phyloP scores from a whole-genome alignment of 1,284 basidiomycete genomes.

The Pseudomicrostroma phylloplanum region DNA sequence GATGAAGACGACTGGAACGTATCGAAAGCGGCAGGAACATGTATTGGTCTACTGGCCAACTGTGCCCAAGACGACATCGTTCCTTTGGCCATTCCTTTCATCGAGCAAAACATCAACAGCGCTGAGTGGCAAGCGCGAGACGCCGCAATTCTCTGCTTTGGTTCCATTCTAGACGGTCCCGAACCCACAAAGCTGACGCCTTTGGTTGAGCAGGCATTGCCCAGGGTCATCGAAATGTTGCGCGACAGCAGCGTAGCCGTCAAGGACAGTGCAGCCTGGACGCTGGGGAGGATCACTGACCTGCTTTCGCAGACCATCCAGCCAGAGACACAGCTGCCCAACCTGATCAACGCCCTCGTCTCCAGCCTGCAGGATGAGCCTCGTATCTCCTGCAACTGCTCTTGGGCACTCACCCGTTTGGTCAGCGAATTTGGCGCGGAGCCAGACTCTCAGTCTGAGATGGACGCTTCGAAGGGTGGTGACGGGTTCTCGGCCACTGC shows the following conservation, averaged over 20 bases:
- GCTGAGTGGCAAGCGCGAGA: constrained; percentile 89
- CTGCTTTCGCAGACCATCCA: constrained; percentile 79
- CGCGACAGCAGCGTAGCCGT: constrained; percentile 76
- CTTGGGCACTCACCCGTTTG: constrained; percentile 93
- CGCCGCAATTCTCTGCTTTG: constrained; percentile 96
- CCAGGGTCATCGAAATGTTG: constrained; percentile 94
- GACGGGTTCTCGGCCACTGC: constrained; percentile 58
- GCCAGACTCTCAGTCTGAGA: background rate
- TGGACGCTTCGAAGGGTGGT: constrained; percentile 55
- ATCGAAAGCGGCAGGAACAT: constrained; percentile 94
- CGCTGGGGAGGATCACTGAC: constrained; percentile 90
- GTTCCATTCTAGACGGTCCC: constrained; percentile 93
- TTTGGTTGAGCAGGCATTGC: constrained; percentile 87
- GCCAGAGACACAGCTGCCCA: constrained; percentile 78
- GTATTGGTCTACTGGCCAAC: constrained; percentile 78
- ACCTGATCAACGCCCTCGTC: constrained; percentile 76
- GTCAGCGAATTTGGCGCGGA: constrained; percentile 36
- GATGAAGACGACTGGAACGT: constrained; percentile 99
- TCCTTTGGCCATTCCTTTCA: constrained; percentile 89
- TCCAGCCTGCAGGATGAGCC: constrained; percentile 73
- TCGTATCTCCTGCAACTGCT: constrained; percentile 86
- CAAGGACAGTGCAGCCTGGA: constrained; percentile 97
- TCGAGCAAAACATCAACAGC: constrained; percentile 87
- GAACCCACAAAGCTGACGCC: constrained; percentile 78
- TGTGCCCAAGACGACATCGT: constrained; percentile 89